Percentiles rank a stretch among this genome's conserved stretches.
phyloP scores from a whole-genome alignment of 2,329 filamentous ascomycete species.

The Penicillium vulpinum region DNA sequence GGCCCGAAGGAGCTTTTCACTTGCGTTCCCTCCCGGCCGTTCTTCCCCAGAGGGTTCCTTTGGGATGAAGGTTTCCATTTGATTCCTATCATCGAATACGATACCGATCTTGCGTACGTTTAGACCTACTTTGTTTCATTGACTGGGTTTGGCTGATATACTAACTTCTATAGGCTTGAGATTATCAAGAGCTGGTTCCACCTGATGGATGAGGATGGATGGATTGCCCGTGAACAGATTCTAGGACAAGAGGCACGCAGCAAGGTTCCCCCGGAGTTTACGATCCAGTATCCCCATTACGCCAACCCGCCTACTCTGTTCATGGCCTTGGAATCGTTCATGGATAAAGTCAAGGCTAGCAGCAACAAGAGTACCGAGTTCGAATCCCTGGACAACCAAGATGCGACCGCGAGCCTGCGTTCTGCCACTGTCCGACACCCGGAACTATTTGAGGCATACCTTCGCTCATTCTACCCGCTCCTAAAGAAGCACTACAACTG shows the following conservation, averaged over 20 bases:
- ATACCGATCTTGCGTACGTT: constrained; percentile 73
- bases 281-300: constrained; percentile 94
- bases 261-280: constrained; percentile 92
- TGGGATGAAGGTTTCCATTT: constrained; percentile 99
- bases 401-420: constrained; percentile 52
- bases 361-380: constrained; percentile 38
- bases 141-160: constrained; percentile 10
- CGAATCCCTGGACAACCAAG: constrained; percentile 22
- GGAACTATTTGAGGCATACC: constrained; percentile 67
- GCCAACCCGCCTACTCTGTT: constrained; percentile 96
- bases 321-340: constrained; percentile 79
- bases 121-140: background rate
- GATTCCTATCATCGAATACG: constrained; percentile 88
- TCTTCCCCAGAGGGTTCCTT: constrained; percentile 93
- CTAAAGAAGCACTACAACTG: constrained; percentile 88
- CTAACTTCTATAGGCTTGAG: constrained; percentile 55
- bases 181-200: constrained; percentile 95
- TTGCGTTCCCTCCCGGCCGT: constrained; percentile 85
- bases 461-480: constrained; percentile 78
- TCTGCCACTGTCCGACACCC: constrained; percentile 67
- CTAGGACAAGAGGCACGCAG: constrained; percentile 86
- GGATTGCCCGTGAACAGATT: constrained; percentile 96
- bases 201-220: constrained; percentile 93
- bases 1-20: constrained; percentile 88
- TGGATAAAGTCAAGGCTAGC: constrained; percentile 68